These are phyloP conservation scores for Coemansia sp. DNA, from an alignment of 192 early-diverging fungal species.

Conservation along the genomic window DNA sequence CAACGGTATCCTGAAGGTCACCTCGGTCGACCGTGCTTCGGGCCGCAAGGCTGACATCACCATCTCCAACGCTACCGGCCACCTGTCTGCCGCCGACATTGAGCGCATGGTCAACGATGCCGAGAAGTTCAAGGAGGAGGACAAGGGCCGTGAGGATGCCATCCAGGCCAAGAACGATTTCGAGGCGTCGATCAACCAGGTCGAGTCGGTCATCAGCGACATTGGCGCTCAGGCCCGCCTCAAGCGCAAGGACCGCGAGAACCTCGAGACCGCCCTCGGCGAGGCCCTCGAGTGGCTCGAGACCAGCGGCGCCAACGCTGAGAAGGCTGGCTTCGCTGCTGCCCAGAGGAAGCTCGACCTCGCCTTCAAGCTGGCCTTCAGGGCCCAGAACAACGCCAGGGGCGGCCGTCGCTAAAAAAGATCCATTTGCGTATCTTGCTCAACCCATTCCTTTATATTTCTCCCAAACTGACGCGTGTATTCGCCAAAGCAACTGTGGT, in stretches of 20 bases:
- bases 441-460: neutral
- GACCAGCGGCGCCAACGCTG: conserved; percentile 52
- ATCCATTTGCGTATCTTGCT: no score
- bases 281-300: conserved; percentile 73
- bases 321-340: conserved; percentile 57
- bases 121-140: conserved; percentile 78
- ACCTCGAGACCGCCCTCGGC: conserved; percentile 66
- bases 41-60: conserved; percentile 88
- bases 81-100: conserved; percentile 84
- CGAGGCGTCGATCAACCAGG: conserved; percentile 69
- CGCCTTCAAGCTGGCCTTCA: conserved; percentile 60
- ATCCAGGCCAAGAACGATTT: conserved; percentile 79
- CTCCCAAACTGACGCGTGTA: no score
- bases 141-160: conserved; percentile 64
- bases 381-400: conserved; percentile 17
- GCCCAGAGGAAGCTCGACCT: conserved; percentile 70
- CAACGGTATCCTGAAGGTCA: conserved; percentile 86
- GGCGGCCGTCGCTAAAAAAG: conserved; percentile 33
- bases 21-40: conserved; percentile 85
- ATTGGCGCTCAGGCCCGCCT: conserved; percentile 69
- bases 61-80: conserved; percentile 91
- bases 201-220: conserved; percentile 60
- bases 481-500: no score
- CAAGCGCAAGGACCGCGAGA: conserved; percentile 63
- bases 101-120: conserved; percentile 91